phyloP scores from a whole-genome alignment of 768 basidiomycete genomes.

The Macrolepiota dolichaula region DNA sequence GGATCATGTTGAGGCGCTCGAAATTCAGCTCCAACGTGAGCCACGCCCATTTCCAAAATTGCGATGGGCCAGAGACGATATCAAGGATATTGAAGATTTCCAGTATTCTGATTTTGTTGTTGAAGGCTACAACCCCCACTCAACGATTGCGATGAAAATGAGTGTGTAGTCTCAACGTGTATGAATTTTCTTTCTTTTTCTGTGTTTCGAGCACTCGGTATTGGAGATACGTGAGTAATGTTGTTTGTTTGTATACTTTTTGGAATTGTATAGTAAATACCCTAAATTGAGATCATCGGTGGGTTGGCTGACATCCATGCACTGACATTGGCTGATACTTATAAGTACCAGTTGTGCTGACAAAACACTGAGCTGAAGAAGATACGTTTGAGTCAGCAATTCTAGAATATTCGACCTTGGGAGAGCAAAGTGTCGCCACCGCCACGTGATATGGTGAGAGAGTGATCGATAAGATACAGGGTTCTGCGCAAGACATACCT shows the following conservation, averaged over 20 bases:
- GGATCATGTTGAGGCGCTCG: slow-evolving; percentile 87
- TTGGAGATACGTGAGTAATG: neutral
- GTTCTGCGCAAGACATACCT: neutral
- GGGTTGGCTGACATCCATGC: too few relatives aligned
- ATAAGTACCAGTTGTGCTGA: neutral
- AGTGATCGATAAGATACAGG: slow-evolving; percentile 9
- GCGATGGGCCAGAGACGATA: slow-evolving; percentile 61
- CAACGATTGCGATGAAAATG: slow-evolving; percentile 94
- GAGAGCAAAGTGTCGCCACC: neutral
- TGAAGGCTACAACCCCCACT: slow-evolving; percentile 83
- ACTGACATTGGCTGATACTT: neutral
- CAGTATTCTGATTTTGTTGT: slow-evolving; percentile 77
- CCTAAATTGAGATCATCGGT: neutral
- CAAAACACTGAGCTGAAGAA: neutral
- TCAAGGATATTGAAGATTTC: slow-evolving; percentile 78
- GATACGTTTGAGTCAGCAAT: slow-evolving; percentile 1
- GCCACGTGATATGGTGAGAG: neutral
- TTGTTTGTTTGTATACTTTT: neutral
- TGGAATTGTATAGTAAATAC: neutral
- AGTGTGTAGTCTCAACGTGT: slow-evolving; percentile 45
- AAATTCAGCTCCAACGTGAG: slow-evolving; percentile 72
- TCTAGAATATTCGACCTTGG: slow-evolving; percentile 5
- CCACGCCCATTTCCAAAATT: slow-evolving; percentile 85
- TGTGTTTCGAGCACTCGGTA: neutral
- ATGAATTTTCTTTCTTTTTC: neutral